A percentile compares a stretch with the other conserved stretches of the same genome.
These are phyloP conservation scores for Ziziphus jujuba DNA, from an alignment of 306 rosid genomes.

Conservation along the genomic window DNA sequence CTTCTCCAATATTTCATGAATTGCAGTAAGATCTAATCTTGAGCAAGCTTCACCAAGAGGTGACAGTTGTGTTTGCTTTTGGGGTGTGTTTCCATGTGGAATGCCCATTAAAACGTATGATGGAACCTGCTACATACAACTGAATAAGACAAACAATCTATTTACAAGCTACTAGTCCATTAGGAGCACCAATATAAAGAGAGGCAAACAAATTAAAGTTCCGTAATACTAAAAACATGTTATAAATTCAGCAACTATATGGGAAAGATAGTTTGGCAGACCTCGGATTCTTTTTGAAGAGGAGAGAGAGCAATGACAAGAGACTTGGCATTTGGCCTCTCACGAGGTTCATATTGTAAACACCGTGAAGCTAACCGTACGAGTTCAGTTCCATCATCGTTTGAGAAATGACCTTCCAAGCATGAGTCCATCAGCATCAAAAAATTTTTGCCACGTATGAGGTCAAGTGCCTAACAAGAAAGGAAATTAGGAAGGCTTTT, in stretches of 20 bases:
- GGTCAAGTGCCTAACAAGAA: constrained; percentile 77
- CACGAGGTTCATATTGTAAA: constrained; percentile 88
- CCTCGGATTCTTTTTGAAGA: constrained; percentile 91
- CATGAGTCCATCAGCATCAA: constrained; percentile 80
- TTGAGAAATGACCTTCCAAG: constrained; percentile 88
- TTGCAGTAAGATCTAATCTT: constrained; percentile 87
- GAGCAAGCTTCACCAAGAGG: constrained; percentile 94
- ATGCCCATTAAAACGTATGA: constrained; percentile 76
- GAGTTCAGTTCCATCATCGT: constrained; percentile 81
- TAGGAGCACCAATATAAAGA: constrained; percentile 14
- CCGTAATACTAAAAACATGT: constrained; percentile 7
- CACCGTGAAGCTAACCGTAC: constrained; percentile 88
- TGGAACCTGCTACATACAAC: constrained; percentile 57
- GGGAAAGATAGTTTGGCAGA: constrained; percentile 25
- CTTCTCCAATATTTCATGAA: constrained; percentile 84
- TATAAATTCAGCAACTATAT: background rate
- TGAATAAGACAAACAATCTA: constrained; percentile 21
- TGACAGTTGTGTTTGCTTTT: constrained; percentile 62
- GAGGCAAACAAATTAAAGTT: constrained; percentile 30
- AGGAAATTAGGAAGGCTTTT: constrained; percentile 17
- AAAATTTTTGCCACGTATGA: constrained; percentile 78
- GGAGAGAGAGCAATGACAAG: constrained; percentile 71
- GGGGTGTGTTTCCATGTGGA: constrained; percentile 49
- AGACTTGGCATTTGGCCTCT: constrained; percentile 88
- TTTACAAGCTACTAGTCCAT: constrained; percentile 3